Percentiles rank a stretch among this genome's conserved stretches.
Conservation (phyloP, 805 yeast species). For the Candida ovalis region DNA sequence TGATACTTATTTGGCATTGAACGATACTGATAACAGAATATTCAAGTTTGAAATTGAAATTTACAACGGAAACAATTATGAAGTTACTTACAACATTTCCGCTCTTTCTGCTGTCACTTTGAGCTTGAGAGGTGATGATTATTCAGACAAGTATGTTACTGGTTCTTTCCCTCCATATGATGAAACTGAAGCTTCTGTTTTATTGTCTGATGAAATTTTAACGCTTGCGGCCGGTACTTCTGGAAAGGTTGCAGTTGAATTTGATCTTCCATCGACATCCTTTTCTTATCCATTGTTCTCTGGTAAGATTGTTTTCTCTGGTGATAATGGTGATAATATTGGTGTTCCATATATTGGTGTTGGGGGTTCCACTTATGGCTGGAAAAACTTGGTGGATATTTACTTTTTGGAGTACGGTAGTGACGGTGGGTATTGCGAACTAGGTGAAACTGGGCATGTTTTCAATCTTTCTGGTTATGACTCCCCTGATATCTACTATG, state of each 20-base stretch:
- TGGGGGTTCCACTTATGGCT: slow-evolving; percentile 6
- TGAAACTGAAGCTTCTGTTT: slow-evolving; percentile 5
- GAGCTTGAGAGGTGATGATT: neutral
- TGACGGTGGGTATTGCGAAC: neutral
- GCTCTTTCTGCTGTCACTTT: neutral
- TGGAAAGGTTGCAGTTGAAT: slow-evolving; percentile 5
- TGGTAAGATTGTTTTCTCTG: slow-evolving; percentile 11
- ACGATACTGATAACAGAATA: neutral
- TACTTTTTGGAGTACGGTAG: neutral
- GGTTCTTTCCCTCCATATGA: slow-evolving; percentile 11
- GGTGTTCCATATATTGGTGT: slow-evolving; percentile 17
- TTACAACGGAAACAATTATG: neutral
- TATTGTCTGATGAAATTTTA: slow-evolving; percentile 2
- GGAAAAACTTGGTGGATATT: slow-evolving; percentile 6
- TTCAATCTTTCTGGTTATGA: neutral
- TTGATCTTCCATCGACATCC: slow-evolving; percentile 4
- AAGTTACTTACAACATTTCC: neutral
- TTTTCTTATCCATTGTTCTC: slow-evolving; percentile 6
- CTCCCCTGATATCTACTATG: slow-evolving; percentile 7
- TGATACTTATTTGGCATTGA: neutral
- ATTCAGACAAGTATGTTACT: neutral
- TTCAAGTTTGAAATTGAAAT: neutral
- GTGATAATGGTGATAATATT: slow-evolving; percentile 14
- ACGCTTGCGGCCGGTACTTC: slow-evolving; percentile 8
- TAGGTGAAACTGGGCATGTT: neutral